Evolutionary conservation across 208 protist species (phyloP), one percentile per base, ranked within the genome.

Genomic region (Leishmania lainsoni): DNA sequence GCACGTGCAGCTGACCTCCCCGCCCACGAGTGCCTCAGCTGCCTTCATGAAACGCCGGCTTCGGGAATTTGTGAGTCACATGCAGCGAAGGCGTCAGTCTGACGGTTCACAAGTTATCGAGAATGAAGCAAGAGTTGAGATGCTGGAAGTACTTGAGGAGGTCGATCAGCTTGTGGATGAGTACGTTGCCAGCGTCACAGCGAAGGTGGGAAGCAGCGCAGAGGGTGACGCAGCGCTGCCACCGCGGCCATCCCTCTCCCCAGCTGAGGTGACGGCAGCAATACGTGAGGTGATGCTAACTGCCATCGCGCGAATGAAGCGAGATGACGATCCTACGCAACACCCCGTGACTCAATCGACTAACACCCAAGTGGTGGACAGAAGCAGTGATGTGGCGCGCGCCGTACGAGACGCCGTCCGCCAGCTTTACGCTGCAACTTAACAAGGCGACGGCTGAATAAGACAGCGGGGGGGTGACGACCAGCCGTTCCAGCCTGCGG

Each of bases 1-100:
- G 29, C 94, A 97, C 84, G 80, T 98, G 29, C 72, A 78, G 10
- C 87, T 98, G 1, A 63, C 61, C 2, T 59, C 59, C 12, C 90
- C 94, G 0, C 73, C 77, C 3, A 16, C 45, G 22, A 42, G 14
- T 5, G 76, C 51, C 51, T 77, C 80, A 3, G 79, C 68, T 5
- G 77, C 56, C 9, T 75, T 81, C 42, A 63, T 91, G 83, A 76
- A 78, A 35, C 20, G 22, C 45, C 78, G 69, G 14, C 71, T 89
- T n/a, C n/a, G 20, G n/a, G 71, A 75, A 17, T 84, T 87, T 56
- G n/a, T 78, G 58, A 49, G 48, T 8, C 45, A 39, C 73, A 54
- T 76, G 58, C 51, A 16, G 12, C 32, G 48, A 29, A 73, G 61
- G 3, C 32, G 26, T 3, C 26, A 14, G 56, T 39, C 71, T 10